Percentiles rank a stretch among this genome's conserved stretches.
Conservation (phyloP, 2,329 filamentous ascomycete species). For the Aspergillus aculeatinus region DNA sequence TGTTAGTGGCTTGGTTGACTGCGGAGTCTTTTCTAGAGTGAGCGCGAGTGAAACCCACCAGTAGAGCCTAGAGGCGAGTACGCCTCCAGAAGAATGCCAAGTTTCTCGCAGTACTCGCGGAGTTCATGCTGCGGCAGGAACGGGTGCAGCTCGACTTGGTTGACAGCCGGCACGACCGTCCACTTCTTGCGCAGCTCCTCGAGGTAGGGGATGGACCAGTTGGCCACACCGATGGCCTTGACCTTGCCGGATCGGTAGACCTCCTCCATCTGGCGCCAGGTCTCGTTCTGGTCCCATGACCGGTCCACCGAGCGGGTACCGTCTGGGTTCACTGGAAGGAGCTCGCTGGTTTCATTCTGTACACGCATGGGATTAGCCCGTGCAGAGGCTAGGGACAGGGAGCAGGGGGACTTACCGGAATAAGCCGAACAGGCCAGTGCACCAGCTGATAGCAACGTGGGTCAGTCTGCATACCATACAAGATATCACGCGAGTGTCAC, state of each 20-base stretch:
- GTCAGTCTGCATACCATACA: neutral
- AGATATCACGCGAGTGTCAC: neutral
- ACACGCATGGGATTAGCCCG: neutral
- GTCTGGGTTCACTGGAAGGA: constrained; percentile 6
- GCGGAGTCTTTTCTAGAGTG: too few relatives aligned
- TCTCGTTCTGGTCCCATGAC: constrained; percentile 20
- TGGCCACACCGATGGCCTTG: constrained; percentile 26
- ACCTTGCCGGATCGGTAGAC: constrained; percentile 20
- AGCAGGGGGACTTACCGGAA: neutral
- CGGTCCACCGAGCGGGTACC: constrained; percentile 2
- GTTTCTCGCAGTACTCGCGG: constrained; percentile 33
- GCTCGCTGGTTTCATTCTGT: constrained; percentile 4
- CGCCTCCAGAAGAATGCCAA: constrained; percentile 39
- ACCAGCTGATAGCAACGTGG: constrained; percentile 30
- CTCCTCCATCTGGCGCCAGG: constrained; percentile 25
- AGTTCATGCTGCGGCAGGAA: constrained; percentile 40
- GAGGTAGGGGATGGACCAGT: constrained; percentile 22
- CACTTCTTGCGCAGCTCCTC: constrained; percentile 20
- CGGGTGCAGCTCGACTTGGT: constrained; percentile 42
- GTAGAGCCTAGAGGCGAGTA: constrained; percentile 32
- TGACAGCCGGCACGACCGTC: constrained; percentile 28
- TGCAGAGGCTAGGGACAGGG: neutral
- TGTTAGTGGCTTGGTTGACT: neutral
- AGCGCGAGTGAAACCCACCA: neutral
- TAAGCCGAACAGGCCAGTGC: constrained; percentile 43